A percentile compares a stretch with the other conserved stretches of the same genome.
phyloP scores from a whole-genome alignment of 306 rosid genomes.

The Lathyrus oleraceus region DNA sequence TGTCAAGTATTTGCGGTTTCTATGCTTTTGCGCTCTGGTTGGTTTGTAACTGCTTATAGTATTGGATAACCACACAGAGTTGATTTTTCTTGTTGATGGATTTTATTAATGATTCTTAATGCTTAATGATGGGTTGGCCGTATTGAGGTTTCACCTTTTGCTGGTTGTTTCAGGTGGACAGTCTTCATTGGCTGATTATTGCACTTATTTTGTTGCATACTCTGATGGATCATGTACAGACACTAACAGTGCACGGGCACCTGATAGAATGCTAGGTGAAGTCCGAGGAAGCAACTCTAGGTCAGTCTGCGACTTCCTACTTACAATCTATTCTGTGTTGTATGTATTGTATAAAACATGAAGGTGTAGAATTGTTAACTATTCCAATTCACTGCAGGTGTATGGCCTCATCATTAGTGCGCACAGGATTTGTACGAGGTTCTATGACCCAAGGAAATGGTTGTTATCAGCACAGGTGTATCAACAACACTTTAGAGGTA shows the following conservation, averaged over 20 bases:
- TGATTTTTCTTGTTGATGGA: slow-evolving; percentile 4
- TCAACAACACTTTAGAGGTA: slow-evolving; percentile 81
- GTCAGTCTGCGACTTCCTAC: slow-evolving; percentile 44
- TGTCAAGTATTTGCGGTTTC: slow-evolving; percentile 24
- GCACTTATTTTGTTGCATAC: slow-evolving; percentile 92
- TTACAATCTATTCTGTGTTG: neutral
- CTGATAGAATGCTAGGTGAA: slow-evolving; percentile 98
- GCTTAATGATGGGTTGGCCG: slow-evolving; percentile 20
- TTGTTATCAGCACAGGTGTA: slow-evolving; percentile 90
- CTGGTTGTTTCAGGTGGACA: slow-evolving; percentile 80
- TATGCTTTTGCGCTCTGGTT: slow-evolving; percentile 20
- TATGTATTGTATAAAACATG: slow-evolving; percentile 9
- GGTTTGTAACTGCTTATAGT: slow-evolving; percentile 16
- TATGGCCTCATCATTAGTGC: slow-evolving; percentile 89
- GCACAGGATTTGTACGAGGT: slow-evolving; percentile 91
- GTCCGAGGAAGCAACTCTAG: slow-evolving; percentile 91
- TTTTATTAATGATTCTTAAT: slow-evolving; percentile 24
- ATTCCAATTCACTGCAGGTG: slow-evolving; percentile 58
- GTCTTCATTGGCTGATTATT: slow-evolving; percentile 95
- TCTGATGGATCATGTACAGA: slow-evolving; percentile 98
- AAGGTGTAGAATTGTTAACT: slow-evolving; percentile 31
- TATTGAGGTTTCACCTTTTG: slow-evolving; percentile 20
- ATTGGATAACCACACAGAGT: slow-evolving; percentile 3
- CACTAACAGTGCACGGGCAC: slow-evolving; percentile 81
- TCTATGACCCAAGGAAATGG: slow-evolving; percentile 92